Evolutionary conservation across 1,139 yeast species (phyloP).

Genomic region (Pichia sp.): DNA sequence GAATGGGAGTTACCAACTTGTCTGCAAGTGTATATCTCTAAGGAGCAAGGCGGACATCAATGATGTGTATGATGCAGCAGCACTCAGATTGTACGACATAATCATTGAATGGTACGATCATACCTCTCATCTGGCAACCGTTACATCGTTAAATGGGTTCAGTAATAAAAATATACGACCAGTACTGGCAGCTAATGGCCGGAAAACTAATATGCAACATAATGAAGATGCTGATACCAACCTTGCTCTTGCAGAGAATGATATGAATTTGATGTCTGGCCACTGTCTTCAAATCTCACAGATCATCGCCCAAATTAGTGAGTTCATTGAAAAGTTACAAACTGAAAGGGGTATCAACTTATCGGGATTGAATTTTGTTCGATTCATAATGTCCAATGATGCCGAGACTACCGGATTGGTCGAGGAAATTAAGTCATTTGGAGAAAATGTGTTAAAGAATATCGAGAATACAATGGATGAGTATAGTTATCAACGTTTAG

Average conservation of each 20-base stretch:
- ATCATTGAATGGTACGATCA: constrained; percentile 14
- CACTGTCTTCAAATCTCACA: constrained; percentile 5
- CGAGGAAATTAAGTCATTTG: constrained; percentile 1
- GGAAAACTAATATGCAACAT: too few relatives aligned
- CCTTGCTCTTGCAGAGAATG: constrained; percentile 10
- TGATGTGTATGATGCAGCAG: constrained; percentile 5
- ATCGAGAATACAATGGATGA: background rate
- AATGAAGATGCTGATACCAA: background rate
- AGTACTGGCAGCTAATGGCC: too few relatives aligned
- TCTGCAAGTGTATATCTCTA: constrained; percentile 7
- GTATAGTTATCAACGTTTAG: constrained; percentile 4
- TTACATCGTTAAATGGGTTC: constrained; percentile 12
- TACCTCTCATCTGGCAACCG: constrained; percentile 10
- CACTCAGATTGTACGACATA: constrained; percentile 11
- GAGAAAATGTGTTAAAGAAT: constrained; percentile 5
- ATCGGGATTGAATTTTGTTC: constrained; percentile 13
- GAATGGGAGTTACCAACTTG: constrained; percentile 13
- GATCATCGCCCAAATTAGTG: constrained; percentile 4
- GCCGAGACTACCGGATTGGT: too few relatives aligned
- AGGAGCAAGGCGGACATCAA: background rate
- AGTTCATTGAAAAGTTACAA: constrained; percentile 3
- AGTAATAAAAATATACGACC: constrained; percentile 1
- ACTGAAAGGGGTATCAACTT: constrained; percentile 7
- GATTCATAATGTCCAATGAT: too few relatives aligned
- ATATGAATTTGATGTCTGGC: constrained; percentile 12